phyloP scores from a whole-genome alignment of 495 filamentous ascomycete species.

The Lentithecium fluviatile region DNA sequence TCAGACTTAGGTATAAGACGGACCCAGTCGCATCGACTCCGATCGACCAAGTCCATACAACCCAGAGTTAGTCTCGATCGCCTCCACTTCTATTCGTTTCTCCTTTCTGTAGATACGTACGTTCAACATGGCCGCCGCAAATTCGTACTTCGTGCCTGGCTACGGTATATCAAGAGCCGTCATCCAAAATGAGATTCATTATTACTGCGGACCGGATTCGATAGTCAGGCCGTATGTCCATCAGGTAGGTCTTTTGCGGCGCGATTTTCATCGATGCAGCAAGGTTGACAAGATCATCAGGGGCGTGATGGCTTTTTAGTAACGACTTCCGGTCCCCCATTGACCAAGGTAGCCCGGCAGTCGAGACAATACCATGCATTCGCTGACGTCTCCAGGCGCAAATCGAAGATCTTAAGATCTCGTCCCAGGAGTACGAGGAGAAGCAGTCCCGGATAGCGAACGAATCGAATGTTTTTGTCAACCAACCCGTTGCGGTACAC shows the following conservation, averaged over 20 bases:
- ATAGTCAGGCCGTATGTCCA: conserved; percentile 40
- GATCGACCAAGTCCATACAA: not conserved
- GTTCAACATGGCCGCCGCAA: conserved; percentile 21
- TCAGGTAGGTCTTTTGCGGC: conserved; percentile 26
- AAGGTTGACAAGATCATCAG: conserved; percentile 30
- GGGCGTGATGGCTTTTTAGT: conserved; percentile 42
- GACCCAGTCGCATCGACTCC: not conserved
- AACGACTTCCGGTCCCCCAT: conserved; percentile 37
- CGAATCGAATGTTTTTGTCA: conserved; percentile 34
- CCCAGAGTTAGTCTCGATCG: not conserved
- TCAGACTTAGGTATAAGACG: not conserved
- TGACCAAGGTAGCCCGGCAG: conserved; percentile 36
- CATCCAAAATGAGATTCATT: conserved; percentile 42
- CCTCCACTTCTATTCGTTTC: not conserved
- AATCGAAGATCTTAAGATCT: conserved; percentile 39
- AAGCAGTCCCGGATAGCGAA: conserved; percentile 33
- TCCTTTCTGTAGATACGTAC: not conserved
- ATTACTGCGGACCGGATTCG: conserved; percentile 41
- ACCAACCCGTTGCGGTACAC: conserved; percentile 32
- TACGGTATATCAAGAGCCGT: conserved; percentile 41
- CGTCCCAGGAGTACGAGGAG: conserved; percentile 39
- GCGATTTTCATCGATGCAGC: conserved; percentile 1
- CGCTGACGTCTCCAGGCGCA: conserved; percentile 33
- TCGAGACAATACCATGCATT: not conserved
- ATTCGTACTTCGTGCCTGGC: conserved; percentile 41